Evolutionary conservation across 306 rosid genomes (phyloP).

Genomic region (Acacia melanoxylon): DNA sequence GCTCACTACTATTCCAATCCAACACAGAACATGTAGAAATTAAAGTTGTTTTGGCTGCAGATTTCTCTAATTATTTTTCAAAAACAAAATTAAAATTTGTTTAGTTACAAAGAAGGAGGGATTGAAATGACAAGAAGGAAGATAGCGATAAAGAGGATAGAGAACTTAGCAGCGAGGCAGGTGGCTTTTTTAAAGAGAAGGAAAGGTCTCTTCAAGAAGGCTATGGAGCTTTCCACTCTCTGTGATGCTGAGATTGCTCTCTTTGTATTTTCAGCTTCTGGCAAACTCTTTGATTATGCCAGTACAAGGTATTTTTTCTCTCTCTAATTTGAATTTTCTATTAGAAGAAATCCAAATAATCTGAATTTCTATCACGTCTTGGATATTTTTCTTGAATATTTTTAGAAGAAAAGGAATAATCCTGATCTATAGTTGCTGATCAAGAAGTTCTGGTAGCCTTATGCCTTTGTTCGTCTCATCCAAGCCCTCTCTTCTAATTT

Average conservation of each 20-base stretch:
- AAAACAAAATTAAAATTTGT: background rate
- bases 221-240: background rate
- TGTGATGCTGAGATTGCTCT: background rate
- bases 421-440: background rate
- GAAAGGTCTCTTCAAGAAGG: background rate
- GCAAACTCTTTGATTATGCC: background rate
- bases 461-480: background rate
- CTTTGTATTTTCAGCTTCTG: conserved; percentile 35
- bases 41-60: background rate
- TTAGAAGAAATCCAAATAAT: too few species aligned
- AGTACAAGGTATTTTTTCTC: too few species aligned
- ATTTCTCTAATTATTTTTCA: background rate
- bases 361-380: too few species aligned
- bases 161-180: conserved; percentile 34
- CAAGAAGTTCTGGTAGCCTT: too few species aligned
- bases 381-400: too few species aligned
- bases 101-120: background rate
- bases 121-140: background rate
- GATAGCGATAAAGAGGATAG: background rate
- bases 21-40: too few species aligned
- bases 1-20: background rate
- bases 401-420: background rate
- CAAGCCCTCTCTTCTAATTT: background rate
- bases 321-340: background rate
- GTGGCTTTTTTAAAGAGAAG: background rate